These are phyloP conservation scores for Ramaria sp. DNA, from an alignment of 768 basidiomycete genomes.

Conservation along the genomic window DNA sequence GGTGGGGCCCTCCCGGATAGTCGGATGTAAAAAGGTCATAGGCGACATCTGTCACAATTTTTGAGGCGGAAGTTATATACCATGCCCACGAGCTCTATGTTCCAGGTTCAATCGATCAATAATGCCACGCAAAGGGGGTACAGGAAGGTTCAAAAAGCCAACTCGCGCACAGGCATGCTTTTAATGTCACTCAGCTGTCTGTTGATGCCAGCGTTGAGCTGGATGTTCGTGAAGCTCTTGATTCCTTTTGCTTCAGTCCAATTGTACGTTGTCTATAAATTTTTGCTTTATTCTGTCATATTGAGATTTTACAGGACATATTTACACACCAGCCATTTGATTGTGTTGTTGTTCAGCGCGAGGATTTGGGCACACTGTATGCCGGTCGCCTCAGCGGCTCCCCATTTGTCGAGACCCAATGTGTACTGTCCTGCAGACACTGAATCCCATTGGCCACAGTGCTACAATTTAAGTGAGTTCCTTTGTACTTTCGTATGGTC, in stretches of 20 bases:
- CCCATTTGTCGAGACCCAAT: conserved; percentile 40
- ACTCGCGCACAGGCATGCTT: conserved; percentile 42
- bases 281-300: neutral
- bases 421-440: conserved; percentile 35
- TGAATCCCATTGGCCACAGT: conserved; percentile 42
- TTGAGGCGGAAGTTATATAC: conserved; percentile 31
- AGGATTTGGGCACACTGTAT: conserved; percentile 39
- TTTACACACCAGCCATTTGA: conserved; percentile 31
- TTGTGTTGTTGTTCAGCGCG: conserved; percentile 28
- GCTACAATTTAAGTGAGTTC: neutral
- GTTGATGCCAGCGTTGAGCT: conserved; percentile 39
- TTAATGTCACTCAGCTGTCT: conserved; percentile 40
- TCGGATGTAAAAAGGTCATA: conserved; percentile 55
- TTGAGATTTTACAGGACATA: neutral
- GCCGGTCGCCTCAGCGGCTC: conserved; percentile 28
- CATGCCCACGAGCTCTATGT: conserved; percentile 44
- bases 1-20: conserved; percentile 34
- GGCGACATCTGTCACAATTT: conserved; percentile 45
- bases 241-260: conserved; percentile 43
- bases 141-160: neutral
- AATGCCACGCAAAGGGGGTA: neutral
- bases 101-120: too few species aligned
- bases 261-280: conserved; percentile 29
- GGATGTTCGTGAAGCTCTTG: conserved; percentile 53
- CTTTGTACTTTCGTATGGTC: neutral